Evolutionary conservation across 2,329 filamentous ascomycete species (phyloP).

Genomic region (Aspergillus candidus): DNA sequence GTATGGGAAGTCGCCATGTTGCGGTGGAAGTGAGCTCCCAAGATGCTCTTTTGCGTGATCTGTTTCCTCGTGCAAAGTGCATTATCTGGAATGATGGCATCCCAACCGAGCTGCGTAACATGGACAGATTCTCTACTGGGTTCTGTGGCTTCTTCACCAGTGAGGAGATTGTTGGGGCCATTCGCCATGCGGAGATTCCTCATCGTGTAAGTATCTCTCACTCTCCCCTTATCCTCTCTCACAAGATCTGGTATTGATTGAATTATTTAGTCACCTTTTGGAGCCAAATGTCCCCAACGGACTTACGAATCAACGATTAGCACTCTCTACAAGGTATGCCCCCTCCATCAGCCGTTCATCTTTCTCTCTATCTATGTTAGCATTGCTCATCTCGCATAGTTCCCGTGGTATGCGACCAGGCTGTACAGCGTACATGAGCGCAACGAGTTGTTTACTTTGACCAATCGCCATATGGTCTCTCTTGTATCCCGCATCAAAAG

Average conservation of each 20-base stretch:
- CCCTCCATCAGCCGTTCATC: not conserved
- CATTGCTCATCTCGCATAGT: slow-evolving; percentile 29
- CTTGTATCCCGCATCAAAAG: slow-evolving; percentile 59
- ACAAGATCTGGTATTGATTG: not conserved
- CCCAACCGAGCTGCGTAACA: slow-evolving; percentile 29
- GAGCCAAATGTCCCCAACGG: slow-evolving; percentile 46
- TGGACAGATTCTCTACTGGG: slow-evolving; percentile 42
- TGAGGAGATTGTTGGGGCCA: slow-evolving; percentile 45
- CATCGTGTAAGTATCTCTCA: slow-evolving; percentile 39
- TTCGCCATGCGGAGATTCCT: slow-evolving; percentile 45
- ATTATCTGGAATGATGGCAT: slow-evolving; percentile 39
- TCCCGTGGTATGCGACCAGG: slow-evolving; percentile 44
- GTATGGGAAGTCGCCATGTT: slow-evolving; percentile 45
- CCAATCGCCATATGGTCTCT: slow-evolving; percentile 57
- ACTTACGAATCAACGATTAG: slow-evolving; percentile 49
- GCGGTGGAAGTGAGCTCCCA: slow-evolving; percentile 43
- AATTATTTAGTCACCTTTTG: slow-evolving; percentile 42
- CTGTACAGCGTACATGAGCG: slow-evolving; percentile 45
- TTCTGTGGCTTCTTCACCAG: slow-evolving; percentile 47
- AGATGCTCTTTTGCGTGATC: slow-evolving; percentile 44
- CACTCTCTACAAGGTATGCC: slow-evolving; percentile 44
- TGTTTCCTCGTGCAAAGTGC: slow-evolving; percentile 50
- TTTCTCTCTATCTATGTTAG: not conserved
- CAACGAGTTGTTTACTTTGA: slow-evolving; percentile 39
- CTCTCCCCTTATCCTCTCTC: not conserved